Conservation (phyloP, 176 grass and related monocot species). For the Tillandsia fasciculata region DNA sequence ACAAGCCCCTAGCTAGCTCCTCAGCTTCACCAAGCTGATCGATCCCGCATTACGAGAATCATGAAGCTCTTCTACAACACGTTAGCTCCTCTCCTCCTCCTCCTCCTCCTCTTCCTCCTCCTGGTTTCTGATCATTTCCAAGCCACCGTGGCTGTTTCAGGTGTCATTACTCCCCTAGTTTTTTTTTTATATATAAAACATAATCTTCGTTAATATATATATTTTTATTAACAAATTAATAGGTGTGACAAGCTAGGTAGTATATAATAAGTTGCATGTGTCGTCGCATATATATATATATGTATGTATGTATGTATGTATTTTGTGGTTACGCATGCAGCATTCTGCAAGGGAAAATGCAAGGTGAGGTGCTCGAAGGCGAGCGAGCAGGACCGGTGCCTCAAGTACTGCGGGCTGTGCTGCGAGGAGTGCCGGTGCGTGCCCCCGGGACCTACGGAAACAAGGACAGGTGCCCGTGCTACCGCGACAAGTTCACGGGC, state of each 20-base stretch:
- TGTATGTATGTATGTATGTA: neutral
- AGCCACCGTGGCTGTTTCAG: conserved; percentile 50
- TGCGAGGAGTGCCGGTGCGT: conserved; percentile 72
- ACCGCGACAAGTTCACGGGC: conserved; percentile 86
- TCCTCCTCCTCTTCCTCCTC: conserved; percentile 38
- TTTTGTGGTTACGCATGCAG: conserved; percentile 11
- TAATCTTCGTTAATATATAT: neutral
- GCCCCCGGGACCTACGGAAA: conserved; percentile 69
- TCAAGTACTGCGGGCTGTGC: conserved; percentile 86
- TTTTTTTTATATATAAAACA: neutral
- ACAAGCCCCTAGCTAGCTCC: neutral
- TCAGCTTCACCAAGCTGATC: neutral
- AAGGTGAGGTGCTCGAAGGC: conserved; percentile 80
- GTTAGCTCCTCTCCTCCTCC: conserved; percentile 28
- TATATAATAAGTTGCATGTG: too few relatives aligned
- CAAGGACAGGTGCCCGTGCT: conserved; percentile 98
- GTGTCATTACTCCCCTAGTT: conserved; percentile 10
- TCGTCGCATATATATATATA: neutral
- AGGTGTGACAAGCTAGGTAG: too few relatives aligned
- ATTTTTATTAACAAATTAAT: neutral
- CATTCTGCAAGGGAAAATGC: conserved; percentile 78
- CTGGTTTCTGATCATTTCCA: conserved; percentile 11
- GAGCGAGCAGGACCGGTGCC: conserved; percentile 64
- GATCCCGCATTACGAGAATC: neutral
- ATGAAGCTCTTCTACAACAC: conserved; percentile 37